A percentile compares a stretch with the other conserved stretches of the same genome.
These are phyloP conservation scores for Tylopilus balloui DNA, from an alignment of 768 basidiomycete species.

Conservation along the genomic window DNA sequence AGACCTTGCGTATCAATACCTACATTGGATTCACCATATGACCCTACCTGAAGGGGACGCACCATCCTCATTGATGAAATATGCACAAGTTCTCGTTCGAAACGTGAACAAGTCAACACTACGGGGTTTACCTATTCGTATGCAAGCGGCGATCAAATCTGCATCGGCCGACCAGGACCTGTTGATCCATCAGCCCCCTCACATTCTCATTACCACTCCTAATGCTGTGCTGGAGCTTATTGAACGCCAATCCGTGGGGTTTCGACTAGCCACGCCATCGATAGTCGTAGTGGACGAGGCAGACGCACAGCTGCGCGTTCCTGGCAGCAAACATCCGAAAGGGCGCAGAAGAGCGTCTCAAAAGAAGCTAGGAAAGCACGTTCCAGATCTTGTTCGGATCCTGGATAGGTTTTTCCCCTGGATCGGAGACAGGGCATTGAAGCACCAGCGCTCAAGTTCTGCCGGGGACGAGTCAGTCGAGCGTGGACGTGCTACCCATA, in stretches of 20 bases:
- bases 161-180: constrained; percentile 30
- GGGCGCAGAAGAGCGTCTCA: constrained; percentile 34
- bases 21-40: constrained; percentile 60
- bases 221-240: constrained; percentile 60
- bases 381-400: constrained; percentile 53
- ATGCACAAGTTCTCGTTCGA: constrained; percentile 62
- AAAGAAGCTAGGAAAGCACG: constrained; percentile 48
- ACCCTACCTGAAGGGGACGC: constrained; percentile 29
- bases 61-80: constrained; percentile 35
- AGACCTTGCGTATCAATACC: constrained; percentile 64
- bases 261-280: constrained; percentile 46
- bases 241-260: constrained; percentile 37
- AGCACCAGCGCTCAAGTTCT: neutral
- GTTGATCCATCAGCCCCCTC: constrained; percentile 47
- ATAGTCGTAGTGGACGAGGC: constrained; percentile 72
- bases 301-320: constrained; percentile 62
- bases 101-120: constrained; percentile 32
- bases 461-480: constrained; percentile 7
- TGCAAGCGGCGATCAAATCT: constrained; percentile 28
- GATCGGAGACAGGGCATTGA: constrained; percentile 17
- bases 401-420: constrained; percentile 52
- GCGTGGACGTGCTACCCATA: constrained; percentile 14
- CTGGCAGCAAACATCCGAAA: constrained; percentile 36
- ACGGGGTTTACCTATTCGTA: constrained; percentile 21
- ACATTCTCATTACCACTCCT: constrained; percentile 69